These are phyloP conservation scores for Globisporangium canariense DNA, from an alignment of 352 stramenopile species.

Conservation along the genomic window DNA sequence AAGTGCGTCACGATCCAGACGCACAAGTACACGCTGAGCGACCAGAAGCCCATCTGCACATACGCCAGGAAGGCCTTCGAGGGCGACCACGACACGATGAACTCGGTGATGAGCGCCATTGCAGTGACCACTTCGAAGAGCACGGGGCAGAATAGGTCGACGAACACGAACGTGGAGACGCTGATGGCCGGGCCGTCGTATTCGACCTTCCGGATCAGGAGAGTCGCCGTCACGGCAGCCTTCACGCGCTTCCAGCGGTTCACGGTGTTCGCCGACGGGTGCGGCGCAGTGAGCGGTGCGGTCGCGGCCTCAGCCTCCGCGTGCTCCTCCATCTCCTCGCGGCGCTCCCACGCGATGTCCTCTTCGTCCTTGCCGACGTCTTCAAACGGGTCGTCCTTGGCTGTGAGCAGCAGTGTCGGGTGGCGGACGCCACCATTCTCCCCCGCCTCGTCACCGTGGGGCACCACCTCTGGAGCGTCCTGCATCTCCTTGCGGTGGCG, in stretches of 20 bases:
- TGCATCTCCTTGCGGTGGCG: conserved; percentile 63
- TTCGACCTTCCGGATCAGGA: conserved; percentile 55
- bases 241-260: conserved; percentile 56
- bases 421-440: not conserved
- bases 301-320: conserved; percentile 21
- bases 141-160: conserved; percentile 72
- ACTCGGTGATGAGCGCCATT: conserved; percentile 42
- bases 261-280: conserved; percentile 20
- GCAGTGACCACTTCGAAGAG: conserved; percentile 64
- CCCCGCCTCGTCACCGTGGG: not conserved
- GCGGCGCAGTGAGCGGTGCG: conserved; percentile 8
- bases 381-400: conserved; percentile 52
- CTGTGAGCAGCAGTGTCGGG: conserved; percentile 34
- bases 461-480: conserved; percentile 10
- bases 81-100: conserved; percentile 51
- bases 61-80: conserved; percentile 68
- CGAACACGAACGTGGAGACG: conserved; percentile 69
- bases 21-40: conserved; percentile 49
- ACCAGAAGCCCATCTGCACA: conserved; percentile 67
- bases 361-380: conserved; percentile 60
- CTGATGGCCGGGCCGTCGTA: conserved; percentile 61
- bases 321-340: conserved; percentile 27
- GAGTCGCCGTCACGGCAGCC: conserved; percentile 47
- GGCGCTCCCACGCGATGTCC: conserved; percentile 37
- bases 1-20: conserved; percentile 76